phyloP scores from a whole-genome alignment of 2,329 filamentous ascomycete genomes.

The Neocatenulostroma microsporum region DNA sequence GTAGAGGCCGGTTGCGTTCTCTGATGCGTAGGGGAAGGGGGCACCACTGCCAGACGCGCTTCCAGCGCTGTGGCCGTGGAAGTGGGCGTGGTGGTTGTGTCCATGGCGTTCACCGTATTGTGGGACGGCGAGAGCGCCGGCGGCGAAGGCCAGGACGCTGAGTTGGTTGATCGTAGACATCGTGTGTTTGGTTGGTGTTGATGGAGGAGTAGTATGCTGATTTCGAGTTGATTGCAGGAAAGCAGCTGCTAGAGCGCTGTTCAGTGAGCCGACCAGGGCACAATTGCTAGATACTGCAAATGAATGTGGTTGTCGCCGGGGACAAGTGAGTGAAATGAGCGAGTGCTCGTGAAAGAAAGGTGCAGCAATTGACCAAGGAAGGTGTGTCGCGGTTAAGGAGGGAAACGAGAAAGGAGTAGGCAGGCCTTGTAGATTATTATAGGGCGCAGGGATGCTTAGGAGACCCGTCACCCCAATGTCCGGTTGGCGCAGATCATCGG shows the following conservation, averaged over 20 bases:
- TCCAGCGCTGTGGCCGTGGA: slow-evolving; percentile 24
- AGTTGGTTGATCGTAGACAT: slow-evolving; percentile 33
- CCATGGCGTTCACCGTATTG: slow-evolving; percentile 12
- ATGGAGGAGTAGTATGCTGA: slow-evolving; percentile 9
- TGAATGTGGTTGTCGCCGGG: slow-evolving; percentile 30
- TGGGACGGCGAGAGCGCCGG: slow-evolving; percentile 33
- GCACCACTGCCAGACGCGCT: slow-evolving; percentile 14
- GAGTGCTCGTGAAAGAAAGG: slow-evolving; percentile 30
- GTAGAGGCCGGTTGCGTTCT: slow-evolving; percentile 22
- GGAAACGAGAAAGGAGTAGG: slow-evolving; percentile 7
- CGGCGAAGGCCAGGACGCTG: slow-evolving; percentile 37
- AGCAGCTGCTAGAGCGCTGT: slow-evolving; percentile 35
- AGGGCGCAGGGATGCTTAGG: slow-evolving; percentile 1
- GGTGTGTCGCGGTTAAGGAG: slow-evolving; percentile 11
- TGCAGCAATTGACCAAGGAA: slow-evolving; percentile 24
- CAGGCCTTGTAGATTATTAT: slow-evolving; percentile 1
- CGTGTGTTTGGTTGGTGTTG: slow-evolving; percentile 14
- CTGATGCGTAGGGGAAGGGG: slow-evolving; percentile 23
- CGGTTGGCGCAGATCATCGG: not conserved
- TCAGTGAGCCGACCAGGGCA: slow-evolving; percentile 38
- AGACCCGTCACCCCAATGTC: slow-evolving; percentile 4
- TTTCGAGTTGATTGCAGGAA: slow-evolving; percentile 9
- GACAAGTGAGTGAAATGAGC: slow-evolving; percentile 35
- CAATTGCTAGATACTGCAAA: slow-evolving; percentile 30
- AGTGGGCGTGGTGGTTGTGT: slow-evolving; percentile 22